Evolutionary conservation across 257 asterid genomes (phyloP), one percentile per base, ranked within the genome.

Genomic region (Penstemon barbatus): DNA sequence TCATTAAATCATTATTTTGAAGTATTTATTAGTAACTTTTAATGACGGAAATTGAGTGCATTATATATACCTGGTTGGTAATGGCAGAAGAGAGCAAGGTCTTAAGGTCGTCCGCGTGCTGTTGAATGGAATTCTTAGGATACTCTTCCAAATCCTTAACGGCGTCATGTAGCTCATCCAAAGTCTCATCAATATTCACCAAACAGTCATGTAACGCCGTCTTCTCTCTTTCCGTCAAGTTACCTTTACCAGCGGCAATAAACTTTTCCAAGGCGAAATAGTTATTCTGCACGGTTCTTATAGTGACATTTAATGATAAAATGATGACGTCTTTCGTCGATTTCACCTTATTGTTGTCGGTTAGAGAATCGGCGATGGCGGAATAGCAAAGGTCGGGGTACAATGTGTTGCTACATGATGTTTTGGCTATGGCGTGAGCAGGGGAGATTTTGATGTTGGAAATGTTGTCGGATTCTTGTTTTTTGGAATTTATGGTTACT

Each of bases 41-140:
- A 25, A 25, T 25, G 33, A 25, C 33, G 33, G 33, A 1, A 25
- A 25, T 1, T 25, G 33, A 1, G 33, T 25, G 7, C 18, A 42
- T 7, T n/a, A 15, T 15, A 15, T 6, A 50, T 41, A 77, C 85
- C 87, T 83, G 88, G 44, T 92, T 87, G 13, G 98, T 92, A 7
- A 89, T 87, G 74, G 97, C 86, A 7, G 96, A 72, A 43, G 95
- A 87, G 12, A 92, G 63, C 2, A 92, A 77, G 19, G 97, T 90
- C 72, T 80, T 83, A 37, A 92, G 88, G 54, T 89, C 95, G 12
- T 90, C 86, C 1, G 96, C 97, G 73, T 92, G 96, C 0, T 61
- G 64, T 60, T 3, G 33, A 0, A 92, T 66, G 13, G 96, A 72
- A 10, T 90, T 92, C 61, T 78, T 81, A 0, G 95, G 96, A 4